Conservation (phyloP, 495 filamentous ascomycete genomes). For the Daldinia grandis region DNA sequence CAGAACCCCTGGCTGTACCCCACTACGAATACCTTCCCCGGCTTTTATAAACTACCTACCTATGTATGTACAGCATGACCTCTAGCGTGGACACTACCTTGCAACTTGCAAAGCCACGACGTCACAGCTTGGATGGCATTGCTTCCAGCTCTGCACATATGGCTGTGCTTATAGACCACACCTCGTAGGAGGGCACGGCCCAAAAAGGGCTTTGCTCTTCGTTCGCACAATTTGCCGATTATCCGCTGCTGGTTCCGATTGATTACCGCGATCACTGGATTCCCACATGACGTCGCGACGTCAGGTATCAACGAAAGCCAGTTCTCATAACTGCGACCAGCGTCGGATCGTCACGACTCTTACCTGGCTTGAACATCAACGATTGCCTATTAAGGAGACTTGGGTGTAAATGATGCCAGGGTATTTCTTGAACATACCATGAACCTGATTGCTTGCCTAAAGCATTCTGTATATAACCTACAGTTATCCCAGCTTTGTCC, state of each 20-base stretch:
- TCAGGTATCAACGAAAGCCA: constrained; percentile 11
- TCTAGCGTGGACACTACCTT: not conserved
- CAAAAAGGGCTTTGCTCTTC: constrained; percentile 21
- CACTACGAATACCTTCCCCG: constrained; percentile 10
- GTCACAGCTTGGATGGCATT: constrained; percentile 31
- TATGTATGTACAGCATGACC: no score
- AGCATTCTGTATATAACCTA: constrained; percentile 26
- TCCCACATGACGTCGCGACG: constrained; percentile 37
- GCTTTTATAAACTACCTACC: constrained; percentile 4
- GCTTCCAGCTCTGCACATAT: constrained; percentile 14
- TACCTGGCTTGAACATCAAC: constrained; percentile 18
- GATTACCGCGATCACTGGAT: constrained; percentile 26
- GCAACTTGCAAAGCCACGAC: constrained; percentile 40
- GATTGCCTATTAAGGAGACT: constrained; percentile 11
- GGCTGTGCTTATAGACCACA: constrained; percentile 7
- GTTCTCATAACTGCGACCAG: constrained; percentile 23
- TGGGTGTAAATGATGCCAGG: constrained; percentile 27
- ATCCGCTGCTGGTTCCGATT: constrained; percentile 16
- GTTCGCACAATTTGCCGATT: constrained; percentile 27
- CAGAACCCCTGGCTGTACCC: constrained; percentile 23
- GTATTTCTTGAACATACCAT: constrained; percentile 18
- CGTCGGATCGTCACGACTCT: constrained; percentile 30
- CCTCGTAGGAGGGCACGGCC: not conserved
- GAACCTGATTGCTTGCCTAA: constrained; percentile 14
- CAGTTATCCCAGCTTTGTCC: constrained; percentile 4